These are phyloP conservation scores for Schoenoplectus tabernaemontani DNA, from an alignment of 202 grass and related monocot genomes.

Conservation along the genomic window DNA sequence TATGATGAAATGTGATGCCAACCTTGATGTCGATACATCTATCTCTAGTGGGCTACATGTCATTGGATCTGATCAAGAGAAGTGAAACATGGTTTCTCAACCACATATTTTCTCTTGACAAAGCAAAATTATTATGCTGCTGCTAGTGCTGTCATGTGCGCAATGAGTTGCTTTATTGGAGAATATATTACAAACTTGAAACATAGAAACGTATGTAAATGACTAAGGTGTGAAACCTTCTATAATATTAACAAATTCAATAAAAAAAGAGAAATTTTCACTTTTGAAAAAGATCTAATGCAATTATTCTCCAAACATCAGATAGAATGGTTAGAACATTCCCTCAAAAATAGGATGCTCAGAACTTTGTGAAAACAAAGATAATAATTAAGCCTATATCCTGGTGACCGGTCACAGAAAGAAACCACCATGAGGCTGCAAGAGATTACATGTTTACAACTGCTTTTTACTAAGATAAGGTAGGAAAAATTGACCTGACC, in stretches of 20 bases:
- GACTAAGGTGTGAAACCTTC: neutral
- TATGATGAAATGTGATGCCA: slow-evolving; percentile 10
- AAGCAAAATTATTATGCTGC: neutral
- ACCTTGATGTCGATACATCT: slow-evolving; percentile 10
- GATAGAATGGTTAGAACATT: neutral
- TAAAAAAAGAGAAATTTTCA: neutral
- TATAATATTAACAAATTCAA: neutral
- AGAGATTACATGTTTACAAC: slow-evolving; percentile 1
- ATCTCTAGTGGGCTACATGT: slow-evolving; percentile 19
- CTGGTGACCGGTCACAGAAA: slow-evolving; percentile 2
- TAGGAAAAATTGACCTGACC: slow-evolving; percentile 11
- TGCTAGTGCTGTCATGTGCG: slow-evolving; percentile 1
- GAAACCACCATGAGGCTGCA: neutral
- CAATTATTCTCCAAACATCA: neutral
- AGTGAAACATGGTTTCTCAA: slow-evolving; percentile 10
- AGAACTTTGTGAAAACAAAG: neutral
- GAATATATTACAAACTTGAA: neutral
- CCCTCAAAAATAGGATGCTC: neutral
- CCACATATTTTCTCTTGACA: slow-evolving; percentile 19
- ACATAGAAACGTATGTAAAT: neutral
- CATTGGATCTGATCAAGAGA: slow-evolving; percentile 13
- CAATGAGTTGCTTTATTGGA: slow-evolving; percentile 2
- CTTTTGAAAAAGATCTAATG: too few relatives aligned
- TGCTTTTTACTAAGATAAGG: slow-evolving; percentile 18
- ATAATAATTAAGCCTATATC: too few relatives aligned